A percentile compares a stretch with the other conserved stretches of the same genome.
Conservation (phyloP, 2,329 filamentous ascomycete genomes). For the Fusarium piperis region DNA sequence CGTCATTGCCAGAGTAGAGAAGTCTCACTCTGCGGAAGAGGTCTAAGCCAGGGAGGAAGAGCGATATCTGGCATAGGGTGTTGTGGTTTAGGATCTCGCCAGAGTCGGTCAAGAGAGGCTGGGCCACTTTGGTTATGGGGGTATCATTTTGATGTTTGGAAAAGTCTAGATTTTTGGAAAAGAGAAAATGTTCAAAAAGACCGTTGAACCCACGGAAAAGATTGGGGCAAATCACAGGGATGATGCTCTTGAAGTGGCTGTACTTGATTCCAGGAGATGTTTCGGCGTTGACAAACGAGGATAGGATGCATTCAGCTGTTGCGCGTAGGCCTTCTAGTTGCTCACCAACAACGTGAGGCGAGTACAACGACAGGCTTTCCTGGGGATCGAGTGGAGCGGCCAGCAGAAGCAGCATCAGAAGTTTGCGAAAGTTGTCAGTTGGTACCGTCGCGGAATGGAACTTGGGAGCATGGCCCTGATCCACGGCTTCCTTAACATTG, state of each 20-base stretch:
- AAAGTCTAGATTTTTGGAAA: conserved; percentile 76
- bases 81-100: conserved; percentile 74
- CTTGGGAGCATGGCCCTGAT: conserved; percentile 59
- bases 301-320: conserved; percentile 72
- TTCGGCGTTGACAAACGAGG: conserved; percentile 73
- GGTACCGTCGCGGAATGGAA: conserved; percentile 76
- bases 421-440: conserved; percentile 75
- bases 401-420: conserved; percentile 76
- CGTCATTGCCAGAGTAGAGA: conserved; percentile 75
- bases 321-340: conserved; percentile 67
- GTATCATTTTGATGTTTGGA: conserved; percentile 57
- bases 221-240: conserved; percentile 70
- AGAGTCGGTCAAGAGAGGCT: conserved; percentile 60
- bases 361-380: conserved; percentile 71
- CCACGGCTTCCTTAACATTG: conserved; percentile 70
- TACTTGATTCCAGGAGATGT: conserved; percentile 71
- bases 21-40: conserved; percentile 73
- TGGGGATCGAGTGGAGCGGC: conserved; percentile 72
- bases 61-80: conserved; percentile 74
- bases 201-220: conserved; percentile 74
- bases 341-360: conserved; percentile 63
- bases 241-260: conserved; percentile 66
- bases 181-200: conserved; percentile 80
- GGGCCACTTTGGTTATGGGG: conserved; percentile 44
- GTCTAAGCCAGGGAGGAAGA: conserved; percentile 72